These are phyloP conservation scores for Coemansia sp. DNA, from an alignment of 192 early-diverging fungal genomes.

Conservation along the genomic window DNA sequence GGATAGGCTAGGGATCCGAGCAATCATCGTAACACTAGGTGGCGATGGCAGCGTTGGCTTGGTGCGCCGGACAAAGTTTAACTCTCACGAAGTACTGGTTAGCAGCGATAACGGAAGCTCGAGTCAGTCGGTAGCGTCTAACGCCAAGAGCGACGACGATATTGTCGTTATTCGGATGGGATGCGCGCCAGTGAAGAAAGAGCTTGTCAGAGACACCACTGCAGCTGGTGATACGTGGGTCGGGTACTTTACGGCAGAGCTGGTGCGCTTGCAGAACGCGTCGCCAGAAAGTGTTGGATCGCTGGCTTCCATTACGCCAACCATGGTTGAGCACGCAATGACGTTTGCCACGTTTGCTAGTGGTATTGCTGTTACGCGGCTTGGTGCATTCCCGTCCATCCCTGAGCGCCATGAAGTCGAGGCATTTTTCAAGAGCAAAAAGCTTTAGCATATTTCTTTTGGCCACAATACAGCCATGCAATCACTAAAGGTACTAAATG, in stretches of 20 bases:
- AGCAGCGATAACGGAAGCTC: conserved; percentile 4
- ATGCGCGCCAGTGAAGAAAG: conserved; percentile 25
- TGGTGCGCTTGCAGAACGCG: conserved; percentile 32
- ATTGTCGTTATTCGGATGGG: conserved; percentile 16
- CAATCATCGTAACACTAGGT: conserved; percentile 37
- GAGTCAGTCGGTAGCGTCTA: neutral
- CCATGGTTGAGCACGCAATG: conserved; percentile 42
- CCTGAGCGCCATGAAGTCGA: conserved; percentile 35
- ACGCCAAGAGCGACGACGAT: neutral
- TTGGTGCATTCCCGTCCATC: conserved; percentile 47
- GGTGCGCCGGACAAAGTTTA: conserved; percentile 21
- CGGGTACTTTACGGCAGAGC: conserved; percentile 52
- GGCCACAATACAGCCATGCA: no score
- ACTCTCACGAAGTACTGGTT: conserved; percentile 25
- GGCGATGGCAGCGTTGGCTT: conserved; percentile 28
- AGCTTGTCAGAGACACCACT: conserved; percentile 46
- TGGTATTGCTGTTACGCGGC: conserved; percentile 36
- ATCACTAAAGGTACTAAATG: no score
- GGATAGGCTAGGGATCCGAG: conserved; percentile 8
- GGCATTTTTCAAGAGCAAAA: conserved; percentile 19
- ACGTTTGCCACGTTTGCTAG: conserved; percentile 37
- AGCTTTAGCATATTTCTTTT: neutral
- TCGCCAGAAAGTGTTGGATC: conserved; percentile 42
- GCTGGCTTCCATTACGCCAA: conserved; percentile 26
- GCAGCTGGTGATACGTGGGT: conserved; percentile 56